Conservation (phyloP, 129 eudicot genomes). For the Tanacetum coccineum region DNA sequence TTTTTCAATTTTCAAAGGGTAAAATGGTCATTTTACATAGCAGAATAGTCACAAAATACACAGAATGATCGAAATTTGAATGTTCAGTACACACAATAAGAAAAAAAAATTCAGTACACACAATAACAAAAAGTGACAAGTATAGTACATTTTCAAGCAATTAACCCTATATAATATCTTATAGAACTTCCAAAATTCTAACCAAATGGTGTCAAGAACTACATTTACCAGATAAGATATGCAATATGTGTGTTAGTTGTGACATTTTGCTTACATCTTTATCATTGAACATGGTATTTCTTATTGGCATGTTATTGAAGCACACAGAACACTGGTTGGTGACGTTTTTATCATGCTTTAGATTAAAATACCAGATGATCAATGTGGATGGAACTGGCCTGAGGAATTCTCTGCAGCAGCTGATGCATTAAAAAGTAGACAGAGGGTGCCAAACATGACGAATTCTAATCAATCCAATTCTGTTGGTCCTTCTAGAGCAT, state of each 20-base stretch:
- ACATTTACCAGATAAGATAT: not conserved
- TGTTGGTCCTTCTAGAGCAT: slow-evolving; percentile 32
- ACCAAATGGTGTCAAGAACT: not conserved
- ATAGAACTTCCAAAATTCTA: slow-evolving; percentile 1
- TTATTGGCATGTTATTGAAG: slow-evolving; percentile 53
- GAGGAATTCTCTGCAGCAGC: slow-evolving; percentile 51
- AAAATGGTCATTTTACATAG: too few species aligned
- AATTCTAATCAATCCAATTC: slow-evolving; percentile 30
- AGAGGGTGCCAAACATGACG: slow-evolving; percentile 23
- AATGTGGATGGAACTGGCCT: slow-evolving; percentile 81
- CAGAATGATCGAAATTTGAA: too few species aligned
- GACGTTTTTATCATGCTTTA: slow-evolving; percentile 64
- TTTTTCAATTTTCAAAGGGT: too few species aligned
- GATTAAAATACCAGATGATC: slow-evolving; percentile 72
- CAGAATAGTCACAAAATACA: too few species aligned
- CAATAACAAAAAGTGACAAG: too few species aligned
- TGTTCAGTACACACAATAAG: too few species aligned
- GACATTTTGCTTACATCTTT: slow-evolving; percentile 12
- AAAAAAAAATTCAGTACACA: too few species aligned
- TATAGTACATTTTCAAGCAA: too few species aligned
- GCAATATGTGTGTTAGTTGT: not conserved
- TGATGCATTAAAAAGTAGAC: slow-evolving; percentile 28
- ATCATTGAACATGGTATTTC: slow-evolving; percentile 36
- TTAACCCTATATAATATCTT: not conserved
- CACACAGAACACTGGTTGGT: slow-evolving; percentile 49